Percentiles rank a stretch among this genome's conserved stretches.
These are phyloP conservation scores for Thermomyces lanuginosus DNA, from an alignment of 2,329 filamentous ascomycete genomes.

Conservation along the genomic window DNA sequence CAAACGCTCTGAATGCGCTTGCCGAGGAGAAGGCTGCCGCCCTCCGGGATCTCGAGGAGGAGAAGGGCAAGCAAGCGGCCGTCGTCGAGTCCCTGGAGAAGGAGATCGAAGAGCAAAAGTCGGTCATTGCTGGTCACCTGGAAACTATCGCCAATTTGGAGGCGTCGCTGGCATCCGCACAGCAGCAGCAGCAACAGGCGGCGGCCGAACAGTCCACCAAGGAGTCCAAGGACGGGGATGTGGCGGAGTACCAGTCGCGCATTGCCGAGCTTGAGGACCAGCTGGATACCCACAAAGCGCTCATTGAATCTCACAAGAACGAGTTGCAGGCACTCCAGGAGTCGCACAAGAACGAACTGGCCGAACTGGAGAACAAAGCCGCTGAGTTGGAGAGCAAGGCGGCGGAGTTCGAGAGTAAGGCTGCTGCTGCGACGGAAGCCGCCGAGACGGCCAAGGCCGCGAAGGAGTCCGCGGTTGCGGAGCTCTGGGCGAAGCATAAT, in stretches of 20 bases:
- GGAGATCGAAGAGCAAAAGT: slow-evolving; percentile 69
- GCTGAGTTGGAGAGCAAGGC: no score
- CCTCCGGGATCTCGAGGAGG: slow-evolving; percentile 33
- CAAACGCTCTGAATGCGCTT: slow-evolving; percentile 14
- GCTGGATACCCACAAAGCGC: slow-evolving; percentile 39
- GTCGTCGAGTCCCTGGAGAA: slow-evolving; percentile 47
- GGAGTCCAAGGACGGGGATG: slow-evolving; percentile 37
- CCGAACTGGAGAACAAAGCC: slow-evolving; percentile 13
- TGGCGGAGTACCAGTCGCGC: slow-evolving; percentile 26
- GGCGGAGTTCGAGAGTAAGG: slow-evolving; percentile 14
- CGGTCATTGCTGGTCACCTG: slow-evolving; percentile 51
- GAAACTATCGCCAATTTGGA: slow-evolving; percentile 59
- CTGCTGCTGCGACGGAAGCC: slow-evolving; percentile 19
- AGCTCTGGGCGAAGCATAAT: slow-evolving; percentile 45
- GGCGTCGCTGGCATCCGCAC: slow-evolving; percentile 48
- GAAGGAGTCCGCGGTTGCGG: slow-evolving; percentile 20
- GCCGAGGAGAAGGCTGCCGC: slow-evolving; percentile 19
- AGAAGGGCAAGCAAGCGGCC: slow-evolving; percentile 42
- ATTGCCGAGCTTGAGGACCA: slow-evolving; percentile 41
- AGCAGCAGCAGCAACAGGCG: slow-evolving; percentile 50
- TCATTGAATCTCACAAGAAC: slow-evolving; percentile 4
- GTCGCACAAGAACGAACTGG: slow-evolving; percentile 32
- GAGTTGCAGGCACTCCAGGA: slow-evolving; percentile 38
- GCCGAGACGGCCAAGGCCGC: slow-evolving; percentile 14
- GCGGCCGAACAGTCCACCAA: slow-evolving; percentile 48